These are phyloP conservation scores for Vanrija pseudolonga DNA, from an alignment of 1,284 basidiomycete genomes.

Conservation along the genomic window DNA sequence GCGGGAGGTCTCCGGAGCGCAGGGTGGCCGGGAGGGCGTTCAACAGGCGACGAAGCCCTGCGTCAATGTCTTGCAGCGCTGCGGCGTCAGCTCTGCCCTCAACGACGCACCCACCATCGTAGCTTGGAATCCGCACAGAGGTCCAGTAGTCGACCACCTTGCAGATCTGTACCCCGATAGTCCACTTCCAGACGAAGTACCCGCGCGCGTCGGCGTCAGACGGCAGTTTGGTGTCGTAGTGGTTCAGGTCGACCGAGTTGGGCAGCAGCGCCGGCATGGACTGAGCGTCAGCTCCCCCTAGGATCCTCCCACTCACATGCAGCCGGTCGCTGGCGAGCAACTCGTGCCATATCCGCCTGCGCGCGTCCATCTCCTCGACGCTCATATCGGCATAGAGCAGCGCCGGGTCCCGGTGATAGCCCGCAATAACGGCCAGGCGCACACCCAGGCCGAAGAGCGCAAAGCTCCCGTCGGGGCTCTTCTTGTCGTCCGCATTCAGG, in stretches of 20 bases:
- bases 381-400: background rate
- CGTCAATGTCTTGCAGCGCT: slow-evolving; percentile 18
- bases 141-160: slow-evolving; percentile 21
- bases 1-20: slow-evolving; percentile 7
- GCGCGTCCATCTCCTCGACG: slow-evolving; percentile 12
- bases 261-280: slow-evolving; percentile 15
- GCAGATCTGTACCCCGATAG: slow-evolving; percentile 15
- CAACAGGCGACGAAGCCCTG: slow-evolving; percentile 10
- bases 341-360: slow-evolving; percentile 19
- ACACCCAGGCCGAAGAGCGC: slow-evolving; percentile 15
- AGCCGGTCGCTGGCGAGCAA: slow-evolving; percentile 14
- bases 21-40: slow-evolving; percentile 9
- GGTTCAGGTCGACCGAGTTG: slow-evolving; percentile 12
- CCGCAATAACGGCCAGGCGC: slow-evolving; percentile 14
- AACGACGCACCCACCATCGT: background rate
- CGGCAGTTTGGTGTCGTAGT: slow-evolving; percentile 19
- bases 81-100: background rate
- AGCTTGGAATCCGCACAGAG: slow-evolving; percentile 6
- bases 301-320: slow-evolving; percentile 4
- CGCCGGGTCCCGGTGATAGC: slow-evolving; percentile 15
- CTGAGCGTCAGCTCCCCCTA: background rate
- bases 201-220: slow-evolving; percentile 12
- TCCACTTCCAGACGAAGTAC: slow-evolving; percentile 21
- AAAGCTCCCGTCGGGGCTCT: slow-evolving; percentile 17
- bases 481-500: slow-evolving; percentile 19